Conservation (phyloP, 805 yeast species). For the Isabelozyma pseudorhagii region DNA sequence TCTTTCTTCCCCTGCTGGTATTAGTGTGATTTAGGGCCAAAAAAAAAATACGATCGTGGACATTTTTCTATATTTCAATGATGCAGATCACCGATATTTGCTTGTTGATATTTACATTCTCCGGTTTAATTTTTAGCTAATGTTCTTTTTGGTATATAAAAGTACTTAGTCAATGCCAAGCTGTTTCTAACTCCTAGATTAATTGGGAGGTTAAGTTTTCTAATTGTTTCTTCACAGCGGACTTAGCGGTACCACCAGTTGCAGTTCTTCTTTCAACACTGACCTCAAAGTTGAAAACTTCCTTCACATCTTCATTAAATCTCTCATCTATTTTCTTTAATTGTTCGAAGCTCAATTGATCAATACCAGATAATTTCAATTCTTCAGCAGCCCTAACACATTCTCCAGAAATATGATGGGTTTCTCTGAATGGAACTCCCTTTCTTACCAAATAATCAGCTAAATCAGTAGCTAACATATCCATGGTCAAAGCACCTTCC, state of each 20-base stretch:
- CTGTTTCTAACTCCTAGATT: constrained; percentile 2
- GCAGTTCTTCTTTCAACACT: constrained; percentile 97
- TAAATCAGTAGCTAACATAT: constrained; percentile 97
- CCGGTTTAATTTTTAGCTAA: too few relatives aligned
- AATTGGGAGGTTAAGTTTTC: constrained; percentile 24
- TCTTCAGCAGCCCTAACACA: constrained; percentile 93
- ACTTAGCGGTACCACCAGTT: constrained; percentile 94
- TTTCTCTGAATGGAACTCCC: constrained; percentile 99
- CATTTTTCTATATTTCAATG: too few relatives aligned
- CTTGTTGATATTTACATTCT: too few relatives aligned
- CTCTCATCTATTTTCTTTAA: constrained; percentile 76
- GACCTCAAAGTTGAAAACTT: constrained; percentile 86
- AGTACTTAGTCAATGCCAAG: not conserved
- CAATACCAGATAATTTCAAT: constrained; percentile 74
- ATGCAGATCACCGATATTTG: too few relatives aligned
- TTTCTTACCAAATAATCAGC: constrained; percentile 97
- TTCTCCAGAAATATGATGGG: constrained; percentile 98
- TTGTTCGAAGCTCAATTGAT: constrained; percentile 73
- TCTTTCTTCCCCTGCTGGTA: too few relatives aligned
- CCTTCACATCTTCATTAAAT: constrained; percentile 75
- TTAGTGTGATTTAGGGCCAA: too few relatives aligned
- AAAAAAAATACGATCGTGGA: too few relatives aligned
- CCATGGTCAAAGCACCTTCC: constrained; percentile 92
- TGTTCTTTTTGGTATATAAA: too few relatives aligned
- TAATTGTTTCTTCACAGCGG: constrained; percentile 81